Evolutionary conservation across 257 asterid species (phyloP), one percentile per base, ranked within the genome.

Genomic region (Ilex aquifolium): DNA sequence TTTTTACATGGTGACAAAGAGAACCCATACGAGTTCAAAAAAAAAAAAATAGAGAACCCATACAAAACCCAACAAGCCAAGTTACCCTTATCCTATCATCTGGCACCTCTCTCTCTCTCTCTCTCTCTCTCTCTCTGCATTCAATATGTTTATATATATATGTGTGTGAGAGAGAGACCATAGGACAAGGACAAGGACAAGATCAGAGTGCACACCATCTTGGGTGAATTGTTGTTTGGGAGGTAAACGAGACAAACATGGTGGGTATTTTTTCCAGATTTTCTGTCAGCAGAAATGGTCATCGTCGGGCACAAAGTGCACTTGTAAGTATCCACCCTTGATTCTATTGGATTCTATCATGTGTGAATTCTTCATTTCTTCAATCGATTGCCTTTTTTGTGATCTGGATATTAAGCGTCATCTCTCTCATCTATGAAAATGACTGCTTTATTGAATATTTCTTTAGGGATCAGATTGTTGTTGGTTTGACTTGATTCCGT

Each of bases 211-310:
- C 30, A 44, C 44, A 1, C 31, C 60, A 56, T 69, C 59, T 51
- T 63, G 66, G 13, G 10, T 31, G 59, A 59, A 32, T 56, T 54
- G 55, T 10, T 40, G 63, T 36, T 32, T 44, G 13, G 48, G 5
- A 36, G 5, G 54, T 11, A 12, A 15, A 49, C 5, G 49, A 8
- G 14, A 3, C 17, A 51, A 80, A 51, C n/a, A 87, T 88, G 97
- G 96, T 91, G 62, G 97, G 97, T 27, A 67, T 88, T 69, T 91
- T 91, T 80, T 91, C 97, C 2, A 85, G 94, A 69, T 84, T 91
- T 79, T 84, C 96, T 32, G 79, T 74, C 57, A 72, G 72, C 27
- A 83, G 70, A 79, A 59, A 66, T 39, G 69, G 75, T 30, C 97
- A 88, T 77, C 93, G 95, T 31, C 86, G 95, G 49, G 46, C 97